phyloP scores from a whole-genome alignment of 2,329 filamentous ascomycete genomes.

The Diaporthe sp. region DNA sequence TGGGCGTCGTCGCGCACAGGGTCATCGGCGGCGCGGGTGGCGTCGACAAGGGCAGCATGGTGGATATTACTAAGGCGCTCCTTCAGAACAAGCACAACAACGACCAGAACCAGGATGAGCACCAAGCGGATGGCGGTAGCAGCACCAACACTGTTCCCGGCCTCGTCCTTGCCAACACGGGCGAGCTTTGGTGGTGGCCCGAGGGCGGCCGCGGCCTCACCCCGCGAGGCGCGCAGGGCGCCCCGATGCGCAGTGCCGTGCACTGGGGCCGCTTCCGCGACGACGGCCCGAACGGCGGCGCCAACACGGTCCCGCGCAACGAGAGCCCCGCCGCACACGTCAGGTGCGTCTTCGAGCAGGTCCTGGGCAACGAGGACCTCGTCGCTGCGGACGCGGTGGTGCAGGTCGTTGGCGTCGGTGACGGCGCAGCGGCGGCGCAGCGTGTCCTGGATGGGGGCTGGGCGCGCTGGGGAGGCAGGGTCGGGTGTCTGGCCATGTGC shows the following conservation, averaged over 20 bases:
- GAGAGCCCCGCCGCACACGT: constrained; percentile 72
- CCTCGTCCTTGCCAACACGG: constrained; percentile 82
- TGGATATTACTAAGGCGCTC: constrained; percentile 69
- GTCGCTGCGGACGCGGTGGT: constrained; percentile 67
- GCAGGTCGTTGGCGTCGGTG: constrained; percentile 79
- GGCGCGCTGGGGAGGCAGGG: constrained; percentile 56
- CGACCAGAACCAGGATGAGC: neutral
- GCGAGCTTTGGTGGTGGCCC: constrained; percentile 83
- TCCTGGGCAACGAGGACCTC: constrained; percentile 64
- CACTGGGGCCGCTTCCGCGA: constrained; percentile 69
- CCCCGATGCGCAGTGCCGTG: constrained; percentile 75
- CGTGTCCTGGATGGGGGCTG: constrained; percentile 71
- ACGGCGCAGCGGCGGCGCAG: constrained; percentile 72
- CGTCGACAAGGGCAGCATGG: constrained; percentile 77
- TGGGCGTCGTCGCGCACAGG: constrained; percentile 82
- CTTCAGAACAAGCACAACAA: constrained; percentile 50
- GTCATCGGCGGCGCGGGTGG: constrained; percentile 74
- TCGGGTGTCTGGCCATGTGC: constrained; percentile 65
- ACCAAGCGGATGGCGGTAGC: neutral
- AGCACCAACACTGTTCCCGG: constrained; percentile 55
- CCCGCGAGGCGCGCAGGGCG: constrained; percentile 65
- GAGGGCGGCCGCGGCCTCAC: constrained; percentile 73
- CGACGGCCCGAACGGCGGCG: constrained; percentile 50
- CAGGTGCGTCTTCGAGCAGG: constrained; percentile 73
- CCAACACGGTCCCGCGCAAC: constrained; percentile 75